Evolutionary conservation across 306 rosid species (phyloP), one percentile per base, ranked within the genome.

Genomic region (Boehmeria nivea): DNA sequence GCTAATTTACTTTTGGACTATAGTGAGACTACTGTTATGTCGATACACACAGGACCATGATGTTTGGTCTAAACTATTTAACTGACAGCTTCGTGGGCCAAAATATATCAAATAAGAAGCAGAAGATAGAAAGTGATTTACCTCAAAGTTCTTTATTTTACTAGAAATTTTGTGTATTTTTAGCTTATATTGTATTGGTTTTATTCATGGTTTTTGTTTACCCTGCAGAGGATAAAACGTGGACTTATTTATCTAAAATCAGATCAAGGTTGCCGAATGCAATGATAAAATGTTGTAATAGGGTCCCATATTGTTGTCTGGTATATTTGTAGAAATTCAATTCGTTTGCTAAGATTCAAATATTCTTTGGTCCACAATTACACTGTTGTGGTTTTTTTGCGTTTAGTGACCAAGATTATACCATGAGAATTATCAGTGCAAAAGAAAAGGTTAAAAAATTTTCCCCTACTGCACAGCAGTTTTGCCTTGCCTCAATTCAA

Each of bases 171-270:
- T 4, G 22, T 45, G n/a, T 40, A 22, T 4, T 40, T 47, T 19
- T 21, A 8, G 37, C 12, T 10, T 15, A 34, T 40, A 65, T 38
- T 17, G 18, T 57, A 21, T 22, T 31, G 8, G 8, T 33, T 48
- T 16, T n/a, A 2, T 33, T 1, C 18, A 47, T n/a, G n/a, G n/a
- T n/a, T 51, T 20, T 22, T 8, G 17, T 48, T 51, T 43, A 34
- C 19, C 39, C 40, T 66, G 66, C 60, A 91, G 99, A 91, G 99
- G 75, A 84, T 91, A 67, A 76, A 52, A 50, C 87, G 94, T 16
- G 96, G 95, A 44, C 62, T 85, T 61, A 65, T 67, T 62, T 83
- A 45, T 70, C 93, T 87, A 43, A 70, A 63, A 62, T 77, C 80
- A 9, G 89, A 73, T 63, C 87, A 73, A 60, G 74, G 81, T 43